These are phyloP conservation scores for Zygotorulaspora danielsina DNA, from an alignment of 805 yeast genomes.

Conservation along the genomic window DNA sequence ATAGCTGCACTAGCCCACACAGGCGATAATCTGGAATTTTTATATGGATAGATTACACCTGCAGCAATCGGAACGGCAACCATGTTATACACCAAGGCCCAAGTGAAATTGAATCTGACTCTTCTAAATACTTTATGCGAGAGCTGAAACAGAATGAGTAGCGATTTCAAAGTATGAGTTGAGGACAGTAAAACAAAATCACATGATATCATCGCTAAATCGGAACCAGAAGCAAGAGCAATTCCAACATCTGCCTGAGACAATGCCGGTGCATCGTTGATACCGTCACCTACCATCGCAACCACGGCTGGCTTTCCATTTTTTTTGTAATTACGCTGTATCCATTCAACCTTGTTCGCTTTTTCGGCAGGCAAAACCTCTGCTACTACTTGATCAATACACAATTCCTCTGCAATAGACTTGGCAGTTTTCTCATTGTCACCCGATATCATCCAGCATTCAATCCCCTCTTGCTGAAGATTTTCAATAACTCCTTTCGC, in stretches of 20 bases:
- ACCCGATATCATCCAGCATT: constrained; percentile 75
- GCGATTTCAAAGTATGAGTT: constrained; percentile 45
- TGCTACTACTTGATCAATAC: constrained; percentile 58
- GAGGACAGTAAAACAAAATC: constrained; percentile 65
- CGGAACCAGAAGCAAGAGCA: constrained; percentile 73
- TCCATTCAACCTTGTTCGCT: constrained; percentile 52
- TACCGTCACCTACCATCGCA: constrained; percentile 83
- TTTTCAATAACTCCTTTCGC: constrained; percentile 47
- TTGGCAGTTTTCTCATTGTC: constrained; percentile 65
- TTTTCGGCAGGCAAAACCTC: constrained; percentile 74
- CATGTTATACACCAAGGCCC: constrained; percentile 56
- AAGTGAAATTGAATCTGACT: constrained; percentile 53
- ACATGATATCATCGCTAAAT: constrained; percentile 67
- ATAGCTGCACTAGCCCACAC: constrained; percentile 67
- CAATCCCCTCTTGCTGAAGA: constrained; percentile 41
- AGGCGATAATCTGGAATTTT: constrained; percentile 52
- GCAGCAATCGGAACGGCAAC: constrained; percentile 63
- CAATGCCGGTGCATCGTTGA: constrained; percentile 78
- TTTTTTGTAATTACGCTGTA: constrained; percentile 42
- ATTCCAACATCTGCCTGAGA: constrained; percentile 73
- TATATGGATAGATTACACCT: constrained; percentile 57
- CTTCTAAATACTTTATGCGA: constrained; percentile 48
- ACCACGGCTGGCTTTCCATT: constrained; percentile 35
- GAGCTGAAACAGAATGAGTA: constrained; percentile 52
- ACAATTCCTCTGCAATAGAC: constrained; percentile 60